Base-by-base conservation (phyloP, 305 asterid genomes). In the Stenogyne calaminthoides region DNA sequence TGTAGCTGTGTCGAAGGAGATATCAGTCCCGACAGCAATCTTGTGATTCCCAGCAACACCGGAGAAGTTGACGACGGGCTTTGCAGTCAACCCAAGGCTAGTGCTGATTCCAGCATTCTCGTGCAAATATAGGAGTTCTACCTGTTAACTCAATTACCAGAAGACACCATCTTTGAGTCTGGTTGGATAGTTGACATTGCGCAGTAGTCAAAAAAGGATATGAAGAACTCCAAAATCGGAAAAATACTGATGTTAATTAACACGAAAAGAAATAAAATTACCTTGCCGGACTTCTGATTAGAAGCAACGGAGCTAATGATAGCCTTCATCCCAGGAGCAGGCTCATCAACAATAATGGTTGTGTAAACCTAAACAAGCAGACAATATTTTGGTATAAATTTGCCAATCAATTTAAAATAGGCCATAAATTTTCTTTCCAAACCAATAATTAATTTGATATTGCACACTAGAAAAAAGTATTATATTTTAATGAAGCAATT, bases 271-370 rank as follows among this genome's bases (percentile, higher is more conserved):
- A n/a, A 52, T 52, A 52, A 69, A 52, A 22, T 66, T 81, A 92
- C 98, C 96, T 92, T 92, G 82, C 89, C 97, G 49, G 98, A 90
- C 74, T 80, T 90, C 70, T 88, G 97, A 81, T 90, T 96, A 16
- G 97, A 97, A 79, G 88, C 88, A 75, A 84, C 84, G 82, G 86
- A 85, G 88, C 91, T 88, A 52, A 92, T 75, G 82, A 87, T 87
- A 6, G 97, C 88, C 90, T 88, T 92, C 85, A 90, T 87, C 62
- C 98, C 97, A 36, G 98, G 97, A 46, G 97, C 96, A 77, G 96
- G 94, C 71, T 92, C 98, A 58, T 92, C 93, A n/a, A 90, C 76
- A 9, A 87, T 81, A 70, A 92, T 77, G 76, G 96, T 90, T 3
- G 94, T 80, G 81, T 54, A 85, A 59, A 92, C 91, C 98, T 92